Evolutionary conservation across 2,329 filamentous ascomycete genomes (phyloP), one percentile per base, ranked within the genome.

Genomic region (Diaporthe australafricana): DNA sequence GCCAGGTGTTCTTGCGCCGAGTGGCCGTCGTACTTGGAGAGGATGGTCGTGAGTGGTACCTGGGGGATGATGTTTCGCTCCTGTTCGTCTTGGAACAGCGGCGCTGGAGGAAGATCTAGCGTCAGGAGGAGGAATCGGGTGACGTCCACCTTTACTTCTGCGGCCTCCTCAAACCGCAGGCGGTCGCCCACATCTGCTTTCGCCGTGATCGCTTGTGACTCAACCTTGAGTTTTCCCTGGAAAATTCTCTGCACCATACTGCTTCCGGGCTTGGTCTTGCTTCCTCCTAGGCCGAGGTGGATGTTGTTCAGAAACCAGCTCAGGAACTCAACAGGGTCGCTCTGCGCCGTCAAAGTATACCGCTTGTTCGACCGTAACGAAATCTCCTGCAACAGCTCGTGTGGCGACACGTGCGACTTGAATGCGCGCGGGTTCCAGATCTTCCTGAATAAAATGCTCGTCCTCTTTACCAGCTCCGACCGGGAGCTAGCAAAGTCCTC

Each of bases 401-500:
- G 96, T 0, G 96, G 96, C 12, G 96, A 98, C 67, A 99, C 96
- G 82, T 99, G 96, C 5, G 93, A 92, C 82, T 97, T 97, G 88
- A 99, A 99, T 12, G 96, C 96, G 76, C 94, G 92, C 2, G 95
- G 93, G 80, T 99, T 99, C 96, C 96, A 99, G 76, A 99, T 94
- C 84, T 99, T 99, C 80, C 96, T 93, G 73, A 98, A 91, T 25
- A 99, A 88, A 68, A 95, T 96, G 76, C 93, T 94, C 79, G 96
- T 95, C 14, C 96, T 91, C 80, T 96, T 92, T 68, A 94, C 94
- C 42, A 99, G 90, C 83, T 98, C 95, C 3, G 94, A 91, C 71
- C 87, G 88, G 14, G 87, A 87, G 50, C 69, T 74, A 14, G 87
- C 87, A 66, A 98, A 92, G 76, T 97, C 89, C 79, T 98, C 94